Evolutionary conservation across 352 stramenopile species (phyloP).

Genomic region (Phytophthora ramorum): DNA sequence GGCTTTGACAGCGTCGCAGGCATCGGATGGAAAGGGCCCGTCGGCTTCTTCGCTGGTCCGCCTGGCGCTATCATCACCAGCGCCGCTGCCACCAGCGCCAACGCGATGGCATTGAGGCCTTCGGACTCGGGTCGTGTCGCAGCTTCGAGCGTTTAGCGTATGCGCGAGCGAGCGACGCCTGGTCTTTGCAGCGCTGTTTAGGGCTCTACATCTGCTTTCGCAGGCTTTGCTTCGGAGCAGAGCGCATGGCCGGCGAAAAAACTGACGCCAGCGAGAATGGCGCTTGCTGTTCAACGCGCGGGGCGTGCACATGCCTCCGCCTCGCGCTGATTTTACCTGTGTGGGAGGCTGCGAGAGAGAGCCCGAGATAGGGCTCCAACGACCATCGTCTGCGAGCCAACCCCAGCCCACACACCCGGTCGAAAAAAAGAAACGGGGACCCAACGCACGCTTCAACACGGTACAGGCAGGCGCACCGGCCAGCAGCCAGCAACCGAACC

Average conservation of each 20-base stretch:
- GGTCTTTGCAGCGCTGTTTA: constrained; percentile 28
- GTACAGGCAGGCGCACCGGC: constrained; percentile 16
- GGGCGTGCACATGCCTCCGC: not conserved
- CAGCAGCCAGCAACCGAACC: constrained; percentile 42
- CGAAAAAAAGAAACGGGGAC: constrained; percentile 52
- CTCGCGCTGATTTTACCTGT: constrained; percentile 33
- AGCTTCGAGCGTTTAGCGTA: constrained; percentile 20
- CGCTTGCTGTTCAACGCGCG: constrained; percentile 25
- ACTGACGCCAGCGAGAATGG: constrained; percentile 39
- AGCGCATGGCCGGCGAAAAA: constrained; percentile 28
- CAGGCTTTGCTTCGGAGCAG: constrained; percentile 16
- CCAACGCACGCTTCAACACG: constrained; percentile 35
- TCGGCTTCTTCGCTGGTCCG: not conserved
- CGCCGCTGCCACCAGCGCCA: no score
- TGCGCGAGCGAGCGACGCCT: constrained; percentile 3
- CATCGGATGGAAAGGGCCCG: constrained; percentile 2
- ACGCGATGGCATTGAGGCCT: no score
- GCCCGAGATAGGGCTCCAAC: constrained; percentile 24
- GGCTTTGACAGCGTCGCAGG: constrained; percentile 10
- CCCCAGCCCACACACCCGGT: constrained; percentile 27
- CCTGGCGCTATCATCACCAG: not conserved
- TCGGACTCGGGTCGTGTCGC: constrained; percentile 15
- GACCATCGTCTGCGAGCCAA: constrained; percentile 15
- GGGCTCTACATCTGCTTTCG: constrained; percentile 30
- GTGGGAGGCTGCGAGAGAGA: constrained; percentile 48